Evolutionary conservation across 2,329 filamentous ascomycete genomes (phyloP).

Genomic region (Diaporthe humulicola): DNA sequence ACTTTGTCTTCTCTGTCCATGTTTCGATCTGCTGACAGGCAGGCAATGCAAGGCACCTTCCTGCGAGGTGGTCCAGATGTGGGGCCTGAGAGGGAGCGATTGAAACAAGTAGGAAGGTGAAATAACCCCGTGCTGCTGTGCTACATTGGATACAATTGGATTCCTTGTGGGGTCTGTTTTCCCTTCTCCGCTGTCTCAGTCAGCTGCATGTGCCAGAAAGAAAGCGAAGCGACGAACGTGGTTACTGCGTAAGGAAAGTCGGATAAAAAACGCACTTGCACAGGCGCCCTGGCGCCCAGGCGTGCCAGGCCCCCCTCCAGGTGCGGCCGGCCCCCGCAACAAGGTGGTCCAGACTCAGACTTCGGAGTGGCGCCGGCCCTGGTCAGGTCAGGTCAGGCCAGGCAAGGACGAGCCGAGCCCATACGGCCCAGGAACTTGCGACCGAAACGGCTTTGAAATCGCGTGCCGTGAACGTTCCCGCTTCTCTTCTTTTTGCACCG

Average conservation of each 20-base stretch:
- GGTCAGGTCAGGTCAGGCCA: constrained; percentile 7
- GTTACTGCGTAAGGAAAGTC: background rate
- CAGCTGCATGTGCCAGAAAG: background rate
- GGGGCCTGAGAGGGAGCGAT: background rate
- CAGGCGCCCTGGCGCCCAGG: background rate
- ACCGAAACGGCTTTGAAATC: constrained; percentile 19
- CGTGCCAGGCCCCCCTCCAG: background rate
- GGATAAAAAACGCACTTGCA: background rate
- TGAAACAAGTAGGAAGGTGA: constrained; percentile 6
- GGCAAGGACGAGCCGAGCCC: background rate
- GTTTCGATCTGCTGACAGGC: constrained; percentile 8
- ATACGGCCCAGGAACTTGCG: background rate
- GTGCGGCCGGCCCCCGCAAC: constrained; percentile 17
- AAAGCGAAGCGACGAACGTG: background rate
- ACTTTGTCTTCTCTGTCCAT: background rate
- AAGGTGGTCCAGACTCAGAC: constrained; percentile 12
- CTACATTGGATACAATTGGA: background rate
- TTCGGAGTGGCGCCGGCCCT: constrained; percentile 18
- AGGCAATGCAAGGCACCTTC: background rate
- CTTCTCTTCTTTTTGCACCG: constrained; percentile 16
- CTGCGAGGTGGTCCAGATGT: background rate
- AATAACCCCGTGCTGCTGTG: background rate
- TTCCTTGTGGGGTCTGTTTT: background rate
- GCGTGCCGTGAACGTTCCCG: constrained; percentile 6
- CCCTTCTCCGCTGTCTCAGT: background rate